phyloP scores from a whole-genome alignment of 208 protist genomes.

The Trypanosoma rangeli region DNA sequence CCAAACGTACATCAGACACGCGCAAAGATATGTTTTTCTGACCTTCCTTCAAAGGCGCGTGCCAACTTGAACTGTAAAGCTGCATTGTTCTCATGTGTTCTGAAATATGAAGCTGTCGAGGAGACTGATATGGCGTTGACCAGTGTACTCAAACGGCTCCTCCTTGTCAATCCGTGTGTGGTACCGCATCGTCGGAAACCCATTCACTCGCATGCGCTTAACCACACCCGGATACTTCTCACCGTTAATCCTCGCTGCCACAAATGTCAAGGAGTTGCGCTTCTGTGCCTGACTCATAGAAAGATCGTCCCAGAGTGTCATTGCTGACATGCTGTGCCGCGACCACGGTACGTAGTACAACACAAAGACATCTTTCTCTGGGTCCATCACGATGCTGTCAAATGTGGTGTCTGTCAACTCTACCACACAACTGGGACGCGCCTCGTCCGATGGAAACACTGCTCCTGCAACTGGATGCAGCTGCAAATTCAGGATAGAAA shows the following conservation, averaged over 20 bases:
- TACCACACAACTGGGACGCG: conserved; percentile 45
- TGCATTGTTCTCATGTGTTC: conserved; percentile 37
- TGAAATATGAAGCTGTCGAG: conserved; percentile 85
- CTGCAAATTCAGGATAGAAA: conserved; percentile 16
- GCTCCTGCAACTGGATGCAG: background rate
- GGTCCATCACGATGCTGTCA: conserved; percentile 52
- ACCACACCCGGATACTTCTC: conserved; percentile 53
- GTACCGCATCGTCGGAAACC: conserved; percentile 61
- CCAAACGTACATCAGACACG: background rate
- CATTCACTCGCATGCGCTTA: conserved; percentile 41
- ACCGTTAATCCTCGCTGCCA: conserved; percentile 61
- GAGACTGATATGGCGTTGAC: conserved; percentile 36
- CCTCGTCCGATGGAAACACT: background rate
- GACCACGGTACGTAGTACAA: conserved; percentile 76
- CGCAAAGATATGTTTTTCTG: background rate
- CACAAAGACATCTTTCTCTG: conserved; percentile 63
- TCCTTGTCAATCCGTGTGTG: conserved; percentile 70
- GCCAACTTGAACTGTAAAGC: background rate
- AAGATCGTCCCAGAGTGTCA: conserved; percentile 55
- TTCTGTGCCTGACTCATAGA: conserved; percentile 69
- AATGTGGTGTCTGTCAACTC: conserved; percentile 62
- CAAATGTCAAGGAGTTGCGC: conserved; percentile 54
- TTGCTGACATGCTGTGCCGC: conserved; percentile 35
- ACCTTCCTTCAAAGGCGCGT: background rate
- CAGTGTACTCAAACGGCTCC: conserved; percentile 54